A percentile compares a stretch with the other conserved stretches of the same genome.
phyloP scores from a whole-genome alignment of 106 monocot species.

The Dioscorea dumetorum region DNA sequence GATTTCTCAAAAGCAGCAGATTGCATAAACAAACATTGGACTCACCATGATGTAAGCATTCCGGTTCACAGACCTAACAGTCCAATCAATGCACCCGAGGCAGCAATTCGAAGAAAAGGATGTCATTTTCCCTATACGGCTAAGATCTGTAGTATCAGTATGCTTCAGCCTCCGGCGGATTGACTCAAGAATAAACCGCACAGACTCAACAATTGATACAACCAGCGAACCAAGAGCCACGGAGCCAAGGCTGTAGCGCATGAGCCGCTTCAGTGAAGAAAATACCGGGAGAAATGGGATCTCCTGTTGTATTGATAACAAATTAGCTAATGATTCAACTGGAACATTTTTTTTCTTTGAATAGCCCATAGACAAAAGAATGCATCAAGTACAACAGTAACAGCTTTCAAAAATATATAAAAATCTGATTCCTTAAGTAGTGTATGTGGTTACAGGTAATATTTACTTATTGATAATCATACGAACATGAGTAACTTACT shows the following conservation, averaged over 20 bases:
- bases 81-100: slow-evolving; percentile 78
- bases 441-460: not conserved
- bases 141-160: slow-evolving; percentile 20
- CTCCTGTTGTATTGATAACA: slow-evolving; percentile 49
- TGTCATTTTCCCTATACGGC: slow-evolving; percentile 42
- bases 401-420: too few relatives aligned
- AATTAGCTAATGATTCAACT: not conserved
- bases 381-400: too few relatives aligned
- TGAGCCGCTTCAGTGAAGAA: slow-evolving; percentile 72
- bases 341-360: too few relatives aligned
- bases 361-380: too few relatives aligned
- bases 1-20: too few relatives aligned
- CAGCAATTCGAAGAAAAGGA: slow-evolving; percentile 69
- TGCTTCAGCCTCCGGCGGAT: slow-evolving; percentile 59
- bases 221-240: slow-evolving; percentile 88
- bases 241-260: slow-evolving; percentile 89
- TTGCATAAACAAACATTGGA: too few relatives aligned
- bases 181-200: slow-evolving; percentile 76
- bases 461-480: not conserved
- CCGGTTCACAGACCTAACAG: slow-evolving; percentile 55
- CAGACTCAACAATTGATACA: slow-evolving; percentile 68
- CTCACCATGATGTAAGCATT: slow-evolving; percentile 89
- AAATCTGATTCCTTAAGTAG: not conserved
- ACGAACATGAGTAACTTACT: slow-evolving; percentile 30
- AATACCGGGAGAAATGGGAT: slow-evolving; percentile 92